phyloP scores from a whole-genome alignment of 2,329 filamentous ascomycete genomes.

The Exophiala dermatitidis region DNA sequence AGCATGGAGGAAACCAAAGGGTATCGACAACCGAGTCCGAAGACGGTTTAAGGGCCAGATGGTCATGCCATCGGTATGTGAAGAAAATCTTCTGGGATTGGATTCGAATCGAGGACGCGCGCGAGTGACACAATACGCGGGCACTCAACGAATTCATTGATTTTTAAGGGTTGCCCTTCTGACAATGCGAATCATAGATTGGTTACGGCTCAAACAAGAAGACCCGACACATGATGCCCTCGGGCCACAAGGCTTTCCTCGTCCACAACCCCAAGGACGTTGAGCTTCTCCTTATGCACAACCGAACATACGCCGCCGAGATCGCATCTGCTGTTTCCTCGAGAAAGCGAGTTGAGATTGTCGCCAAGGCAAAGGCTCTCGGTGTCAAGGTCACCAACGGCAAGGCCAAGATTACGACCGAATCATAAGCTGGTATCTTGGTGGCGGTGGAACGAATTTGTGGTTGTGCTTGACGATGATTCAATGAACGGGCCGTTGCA shows the following conservation, averaged over 20 bases:
- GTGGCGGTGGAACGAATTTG: constrained; percentile 18
- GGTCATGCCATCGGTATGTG: constrained; percentile 88
- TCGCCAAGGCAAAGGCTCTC: constrained; percentile 93
- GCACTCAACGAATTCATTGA: not conserved
- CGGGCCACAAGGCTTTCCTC: constrained; percentile 99
- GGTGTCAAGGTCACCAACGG: constrained; percentile 99
- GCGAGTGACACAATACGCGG: not conserved
- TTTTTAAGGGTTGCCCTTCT: constrained; percentile 10
- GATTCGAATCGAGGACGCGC: not conserved
- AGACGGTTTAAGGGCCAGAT: constrained; percentile 94
- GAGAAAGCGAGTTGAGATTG: constrained; percentile 97
- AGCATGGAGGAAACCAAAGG: constrained; percentile 99
- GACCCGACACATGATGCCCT: constrained; percentile 97
- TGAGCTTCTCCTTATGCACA: constrained; percentile 99
- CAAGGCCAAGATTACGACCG: constrained; percentile 97
- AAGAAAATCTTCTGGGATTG: not conserved
- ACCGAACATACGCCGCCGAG: constrained; percentile 97
- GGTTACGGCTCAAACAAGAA: constrained; percentile 99
- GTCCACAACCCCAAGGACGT: constrained; percentile 95
- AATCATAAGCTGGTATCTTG: constrained; percentile 53
- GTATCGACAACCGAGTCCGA: constrained; percentile 98
- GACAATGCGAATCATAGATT: constrained; percentile 56
- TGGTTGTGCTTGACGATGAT: constrained; percentile 4
- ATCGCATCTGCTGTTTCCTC: constrained; percentile 98
- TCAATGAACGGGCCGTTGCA: constrained; percentile 5